Base-by-base conservation (phyloP, 306 rosid genomes). In the Sindora glabra region DNA sequence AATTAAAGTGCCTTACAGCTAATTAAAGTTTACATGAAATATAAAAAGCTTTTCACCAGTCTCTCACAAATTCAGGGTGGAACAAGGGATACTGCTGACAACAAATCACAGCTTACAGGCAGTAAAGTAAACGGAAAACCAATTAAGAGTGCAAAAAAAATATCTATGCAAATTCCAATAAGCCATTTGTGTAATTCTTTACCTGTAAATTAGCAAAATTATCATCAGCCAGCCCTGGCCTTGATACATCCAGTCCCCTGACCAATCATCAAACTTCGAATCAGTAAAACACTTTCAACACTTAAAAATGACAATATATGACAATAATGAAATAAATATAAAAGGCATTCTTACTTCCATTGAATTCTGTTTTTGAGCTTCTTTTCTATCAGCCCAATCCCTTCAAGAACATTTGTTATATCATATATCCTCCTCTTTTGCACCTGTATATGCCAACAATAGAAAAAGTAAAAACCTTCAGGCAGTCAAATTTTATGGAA, bases 341-440 rank as follows among this genome's bases (percentile, higher is more conserved):
- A 52, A 74, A 68, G 27, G 48, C 52, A 73, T 27, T 55, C 96
- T 46, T 83, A 92, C 98, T 92, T 92, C 98, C 96, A 88, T 59
- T 92, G 98, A 74, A 92, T 92, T 81, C 96, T 84, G 68, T 92
- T 92, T 77, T 92, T 92, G 48, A 88, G 96, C 75, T 86, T 92
- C 80, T 92, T 92, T 71, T 92, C 99, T 74, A 92, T 92, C 17
- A 92, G 99, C 65, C 99, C 99, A 66, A 92, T 89, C 81, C 96
- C 96, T 82, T 92, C 99, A 23, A 92, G 95, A 68, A 92, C 99
- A 78, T 92, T 88, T 65, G 99, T 92, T 78, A 88, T 92, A 65
- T 92, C 99, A 74, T 92, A 92, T 83, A 92, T 92, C 51, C 99
- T 83, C 65, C 99, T 81, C 82, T 92, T 88, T 81, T 92, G 96